A percentile compares a stretch with the other conserved stretches of the same genome.
Conservation (phyloP, 345 rosid species). For the Salix purpurea region DNA sequence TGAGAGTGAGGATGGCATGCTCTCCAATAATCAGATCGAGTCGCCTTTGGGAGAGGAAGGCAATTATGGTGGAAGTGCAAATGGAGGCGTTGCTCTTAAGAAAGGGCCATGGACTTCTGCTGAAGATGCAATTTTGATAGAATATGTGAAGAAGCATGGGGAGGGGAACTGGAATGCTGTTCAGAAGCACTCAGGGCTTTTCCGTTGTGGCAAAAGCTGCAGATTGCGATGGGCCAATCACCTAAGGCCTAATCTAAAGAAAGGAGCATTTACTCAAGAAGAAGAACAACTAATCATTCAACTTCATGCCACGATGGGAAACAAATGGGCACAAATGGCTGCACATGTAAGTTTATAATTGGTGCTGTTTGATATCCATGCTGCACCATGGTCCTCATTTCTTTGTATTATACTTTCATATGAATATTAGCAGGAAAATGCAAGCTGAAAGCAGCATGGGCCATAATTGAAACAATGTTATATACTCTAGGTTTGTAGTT, state of each 20-base stretch:
- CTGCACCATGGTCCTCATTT: neutral
- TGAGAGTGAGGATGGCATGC: slow-evolving; percentile 58
- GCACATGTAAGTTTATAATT: slow-evolving; percentile 66
- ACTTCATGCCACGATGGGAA: slow-evolving; percentile 92
- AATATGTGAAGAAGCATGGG: slow-evolving; percentile 90
- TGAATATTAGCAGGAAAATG: neutral
- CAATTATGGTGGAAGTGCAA: slow-evolving; percentile 37
- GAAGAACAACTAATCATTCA: slow-evolving; percentile 88
- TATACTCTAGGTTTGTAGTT: neutral
- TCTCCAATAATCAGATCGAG: slow-evolving; percentile 47
- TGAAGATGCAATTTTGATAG: slow-evolving; percentile 81
- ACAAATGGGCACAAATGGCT: slow-evolving; percentile 99
- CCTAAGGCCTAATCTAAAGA: slow-evolving; percentile 93
- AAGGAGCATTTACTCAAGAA: slow-evolving; percentile 88
- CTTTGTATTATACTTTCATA: neutral
- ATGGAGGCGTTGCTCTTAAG: slow-evolving; percentile 54
- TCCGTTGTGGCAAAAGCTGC: slow-evolving; percentile 98
- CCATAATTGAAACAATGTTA: neutral
- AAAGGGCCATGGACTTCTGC: slow-evolving; percentile 99
- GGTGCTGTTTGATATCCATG: neutral
- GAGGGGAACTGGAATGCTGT: slow-evolving; percentile 98
- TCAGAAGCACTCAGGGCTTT: slow-evolving; percentile 79
- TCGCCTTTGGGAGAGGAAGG: slow-evolving; percentile 52
- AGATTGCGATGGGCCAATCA: slow-evolving; percentile 98
- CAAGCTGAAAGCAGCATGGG: neutral